Base-by-base conservation (phyloP, 108 stramenopile species). In the Cylindrotheca closterium region DNA sequence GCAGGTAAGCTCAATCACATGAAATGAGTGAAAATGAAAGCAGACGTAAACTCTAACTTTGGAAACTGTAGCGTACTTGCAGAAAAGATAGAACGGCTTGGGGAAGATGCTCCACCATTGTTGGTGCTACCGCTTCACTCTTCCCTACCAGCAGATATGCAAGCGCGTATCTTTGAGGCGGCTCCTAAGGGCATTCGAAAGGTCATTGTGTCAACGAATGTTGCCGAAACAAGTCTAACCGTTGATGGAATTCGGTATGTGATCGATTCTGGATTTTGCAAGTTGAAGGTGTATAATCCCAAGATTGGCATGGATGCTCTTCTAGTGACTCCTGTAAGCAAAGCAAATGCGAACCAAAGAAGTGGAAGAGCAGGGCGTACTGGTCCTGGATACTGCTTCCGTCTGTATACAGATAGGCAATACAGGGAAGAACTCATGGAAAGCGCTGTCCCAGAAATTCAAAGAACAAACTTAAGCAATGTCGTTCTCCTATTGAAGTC, bases 291-390 rank as follows among this genome's bases (percentile, higher is more conserved):
- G 4, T 99, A 97, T 85, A 99, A 99, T 75, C 95, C 98, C 10
- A 96, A 92, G 75, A 97, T 99, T 70, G 99, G 99, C 32, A 99
- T 99, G 99, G 99, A 98, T 77, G 91, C 98, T 5, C 74, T 99
- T 21, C 88, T 96, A 47, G 91, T 99, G 1, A 96, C 96, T 5
- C 99, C 99, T 12, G 89, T 98, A 17, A 85, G 86, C 23, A 91
- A 96, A 75, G 98, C 99, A 57, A 98, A 98, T 72, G 98, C 99
- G 3, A 97, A 97, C 51, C 99, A 99, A 76, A 82, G 99, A 25
- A 79, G 81, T 33, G 99, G 99, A 52, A 80, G 99, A 19, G 98
- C 98, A 7, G 99, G 99, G 3, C 75, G 99, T 56, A 99, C 99
- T 0, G 96, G 97, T 0, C 93, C 93, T 5, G 99, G 99, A 17